Conservation (phyloP, 2,329 filamentous ascomycete genomes). For the Tolypocladium album region DNA sequence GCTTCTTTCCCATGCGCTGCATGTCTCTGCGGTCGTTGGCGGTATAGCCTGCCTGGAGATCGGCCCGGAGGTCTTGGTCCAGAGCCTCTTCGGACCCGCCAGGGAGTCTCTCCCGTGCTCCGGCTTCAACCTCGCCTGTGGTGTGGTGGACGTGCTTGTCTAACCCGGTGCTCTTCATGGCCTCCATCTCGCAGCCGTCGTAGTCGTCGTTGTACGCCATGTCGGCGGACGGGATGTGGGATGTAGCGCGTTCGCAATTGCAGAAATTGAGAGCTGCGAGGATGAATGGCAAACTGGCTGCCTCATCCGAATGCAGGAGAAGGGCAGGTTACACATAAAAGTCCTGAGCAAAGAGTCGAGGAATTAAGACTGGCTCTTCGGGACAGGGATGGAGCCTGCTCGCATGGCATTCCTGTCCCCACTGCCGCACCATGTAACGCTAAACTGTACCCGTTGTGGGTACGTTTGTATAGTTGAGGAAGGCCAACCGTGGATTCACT, state of each 20-base stretch:
- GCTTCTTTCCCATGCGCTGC: conserved; percentile 12
- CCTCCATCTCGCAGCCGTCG: background rate
- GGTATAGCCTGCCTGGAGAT: conserved; percentile 4
- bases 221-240: background rate
- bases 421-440: background rate
- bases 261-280: background rate
- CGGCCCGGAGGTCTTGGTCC: conserved; percentile 3
- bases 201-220: background rate
- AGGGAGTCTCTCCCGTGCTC: background rate
- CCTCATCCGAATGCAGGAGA: background rate
- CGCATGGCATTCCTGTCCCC: background rate
- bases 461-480: background rate
- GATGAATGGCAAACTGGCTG: background rate
- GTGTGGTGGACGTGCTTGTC: background rate
- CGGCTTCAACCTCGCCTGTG: background rate
- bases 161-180: background rate
- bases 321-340: background rate
- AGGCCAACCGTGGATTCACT: background rate
- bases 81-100: background rate
- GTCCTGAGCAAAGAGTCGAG: background rate
- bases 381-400: background rate
- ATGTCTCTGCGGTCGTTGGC: conserved; percentile 9
- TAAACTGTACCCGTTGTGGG: background rate
- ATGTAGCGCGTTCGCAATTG: background rate
- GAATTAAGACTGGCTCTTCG: background rate